Conservation (phyloP, 2,329 filamentous ascomycete genomes). For the Orbilia quercus region DNA sequence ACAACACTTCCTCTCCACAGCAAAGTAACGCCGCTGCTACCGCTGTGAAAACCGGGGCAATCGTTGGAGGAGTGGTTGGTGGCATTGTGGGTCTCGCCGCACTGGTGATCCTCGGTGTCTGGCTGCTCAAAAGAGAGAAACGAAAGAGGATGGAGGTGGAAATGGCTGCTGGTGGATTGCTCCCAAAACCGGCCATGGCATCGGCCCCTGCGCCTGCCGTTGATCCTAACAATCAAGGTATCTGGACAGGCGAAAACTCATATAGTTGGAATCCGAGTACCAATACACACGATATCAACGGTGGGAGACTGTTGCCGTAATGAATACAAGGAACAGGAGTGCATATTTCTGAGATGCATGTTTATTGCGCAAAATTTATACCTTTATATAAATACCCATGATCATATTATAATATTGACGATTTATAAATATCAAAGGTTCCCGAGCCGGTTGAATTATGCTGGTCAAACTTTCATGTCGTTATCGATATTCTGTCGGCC, state of each 20-base stretch:
- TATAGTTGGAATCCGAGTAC: conserved; percentile 47
- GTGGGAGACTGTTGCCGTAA: conserved; percentile 7
- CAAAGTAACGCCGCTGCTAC: conserved; percentile 3
- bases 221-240: conserved; percentile 24
- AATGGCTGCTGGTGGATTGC: conserved; percentile 5
- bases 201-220: not conserved
- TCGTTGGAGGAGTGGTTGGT: conserved; percentile 27
- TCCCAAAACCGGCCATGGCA: not conserved
- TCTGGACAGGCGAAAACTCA: conserved; percentile 29
- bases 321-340: not conserved
- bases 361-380: not conserved
- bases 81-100: conserved; percentile 18
- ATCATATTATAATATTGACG: not conserved
- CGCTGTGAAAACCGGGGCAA: conserved; percentile 2
- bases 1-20: not conserved
- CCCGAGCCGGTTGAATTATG: too few relatives aligned
- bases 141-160: conserved; percentile 34
- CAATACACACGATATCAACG: conserved; percentile 21
- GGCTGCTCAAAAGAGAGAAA: conserved; percentile 34
- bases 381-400: not conserved
- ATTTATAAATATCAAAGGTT: too few relatives aligned
- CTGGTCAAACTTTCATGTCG: not conserved
- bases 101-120: conserved; percentile 9
- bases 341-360: not conserved
- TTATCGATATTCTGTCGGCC: not conserved